phyloP scores from a whole-genome alignment of 371 early-diverging fungal species.

The Mucor ambiguus region DNA sequence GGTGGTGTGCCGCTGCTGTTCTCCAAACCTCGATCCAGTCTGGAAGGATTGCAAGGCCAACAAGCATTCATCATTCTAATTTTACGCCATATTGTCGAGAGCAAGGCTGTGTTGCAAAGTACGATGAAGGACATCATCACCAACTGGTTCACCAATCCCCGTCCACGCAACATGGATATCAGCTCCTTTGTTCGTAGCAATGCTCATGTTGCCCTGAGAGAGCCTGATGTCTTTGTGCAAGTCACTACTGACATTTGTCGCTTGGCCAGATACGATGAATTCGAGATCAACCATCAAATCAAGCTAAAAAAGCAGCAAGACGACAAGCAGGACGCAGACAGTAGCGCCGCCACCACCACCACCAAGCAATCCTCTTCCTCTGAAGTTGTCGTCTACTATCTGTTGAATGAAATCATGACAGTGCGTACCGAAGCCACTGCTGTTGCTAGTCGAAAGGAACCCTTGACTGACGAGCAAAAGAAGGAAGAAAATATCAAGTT shows the following conservation, averaged over 20 bases:
- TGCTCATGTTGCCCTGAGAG: constrained; percentile 74
- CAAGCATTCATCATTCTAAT: constrained; percentile 79
- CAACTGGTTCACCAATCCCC: constrained; percentile 74
- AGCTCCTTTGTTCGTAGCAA: constrained; percentile 71
- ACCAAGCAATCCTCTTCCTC: constrained; percentile 25
- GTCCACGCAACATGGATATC: constrained; percentile 75
- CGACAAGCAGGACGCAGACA: neutral
- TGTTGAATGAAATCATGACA: constrained; percentile 42
- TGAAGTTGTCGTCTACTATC: constrained; percentile 37
- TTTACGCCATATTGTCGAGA: constrained; percentile 88
- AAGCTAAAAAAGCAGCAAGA: constrained; percentile 28
- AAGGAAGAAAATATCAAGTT: constrained; percentile 44
- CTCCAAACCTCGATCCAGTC: constrained; percentile 42
- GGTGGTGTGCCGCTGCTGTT: constrained; percentile 70
- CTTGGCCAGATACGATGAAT: constrained; percentile 64
- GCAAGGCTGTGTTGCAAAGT: constrained; percentile 59
- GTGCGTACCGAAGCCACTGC: constrained; percentile 23
- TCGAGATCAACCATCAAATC: constrained; percentile 58
- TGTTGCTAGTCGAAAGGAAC: constrained; percentile 18
- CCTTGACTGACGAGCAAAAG: constrained; percentile 18
- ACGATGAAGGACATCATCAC: constrained; percentile 79
- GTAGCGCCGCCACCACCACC: neutral
- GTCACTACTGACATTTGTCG: constrained; percentile 69
- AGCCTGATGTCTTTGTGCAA: constrained; percentile 70
- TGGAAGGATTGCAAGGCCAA: constrained; percentile 70